Evolutionary conservation across 176 grass and related monocot genomes (phyloP), one percentile per base, ranked within the genome.

Genomic region (Chloris gayana): DNA sequence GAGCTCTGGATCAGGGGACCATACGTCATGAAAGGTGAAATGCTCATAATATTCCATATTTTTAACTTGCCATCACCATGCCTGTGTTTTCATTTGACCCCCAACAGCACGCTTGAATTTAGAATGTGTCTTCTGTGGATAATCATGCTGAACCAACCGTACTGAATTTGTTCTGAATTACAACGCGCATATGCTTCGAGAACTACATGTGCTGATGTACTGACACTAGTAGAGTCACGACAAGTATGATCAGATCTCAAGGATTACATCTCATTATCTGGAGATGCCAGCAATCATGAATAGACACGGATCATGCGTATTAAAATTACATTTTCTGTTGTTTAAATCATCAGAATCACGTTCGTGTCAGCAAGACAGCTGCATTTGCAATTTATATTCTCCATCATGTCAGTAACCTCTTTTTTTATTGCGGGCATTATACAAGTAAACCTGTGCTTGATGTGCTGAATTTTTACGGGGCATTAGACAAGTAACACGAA

Each of bases 21-120:
- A 0, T 98, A 93, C 78, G 78, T 98, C 84, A 98, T 98, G 95
- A 98, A 95, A 98, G 95, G 95, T 98, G 81, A 54, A 11, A 34
- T 19, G 15, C 50, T 54, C 50, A 54, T 9, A 54, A 22, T 22
- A 54, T 17, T 8, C 1, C 1, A 14, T 18, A 50, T 73, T 60
- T 12, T 12, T 14, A 45, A 13, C 10, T 45, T 45, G 44, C 2
- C 44, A 37, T 37, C 35, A 5, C 35, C 3, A 26, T 84, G 22
- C 5, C 2, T 47, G 14, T 24, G 58, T 61, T 86, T 78, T n/a
- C 47, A 58, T 61, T 75, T 9, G 12, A 74, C 34, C 44, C 18
- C 2, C 5, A 9, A 34, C 37, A 58, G 62, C 19, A 45, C 2
- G 24, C 12, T 47, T 11, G 27, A 64, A 38, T 41, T 12, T 29